Conservation (phyloP, 1,139 yeast species). For the Diutina scorzettiae region DNA sequence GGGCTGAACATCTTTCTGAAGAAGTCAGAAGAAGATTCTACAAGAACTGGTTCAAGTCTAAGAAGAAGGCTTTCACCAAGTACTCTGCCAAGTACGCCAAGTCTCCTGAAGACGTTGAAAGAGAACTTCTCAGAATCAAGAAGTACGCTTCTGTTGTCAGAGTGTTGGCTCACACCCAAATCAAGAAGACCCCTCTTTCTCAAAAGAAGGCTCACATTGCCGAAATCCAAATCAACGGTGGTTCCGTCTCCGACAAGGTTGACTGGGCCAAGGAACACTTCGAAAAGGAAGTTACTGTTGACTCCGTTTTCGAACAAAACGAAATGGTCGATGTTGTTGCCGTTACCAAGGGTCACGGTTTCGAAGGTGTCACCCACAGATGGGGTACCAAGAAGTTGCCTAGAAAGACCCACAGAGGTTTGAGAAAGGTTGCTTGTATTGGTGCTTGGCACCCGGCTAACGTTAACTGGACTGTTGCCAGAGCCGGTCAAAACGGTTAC, state of each 20-base stretch:
- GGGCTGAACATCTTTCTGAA: conserved; percentile 99
- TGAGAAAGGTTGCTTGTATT: conserved; percentile 99
- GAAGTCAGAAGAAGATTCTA: conserved; percentile 99
- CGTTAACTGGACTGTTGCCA: conserved; percentile 99
- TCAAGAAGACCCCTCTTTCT: conserved; percentile 97
- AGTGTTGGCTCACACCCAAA: conserved; percentile 98
- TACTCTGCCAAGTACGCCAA: conserved; percentile 97
- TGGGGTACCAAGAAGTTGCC: conserved; percentile 99
- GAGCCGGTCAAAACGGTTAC: conserved; percentile 99
- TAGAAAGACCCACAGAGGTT: conserved; percentile 99
- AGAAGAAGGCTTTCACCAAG: conserved; percentile 99
- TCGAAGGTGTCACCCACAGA: conserved; percentile 99
- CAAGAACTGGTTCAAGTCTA: conserved; percentile 99
- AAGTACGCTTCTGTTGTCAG: conserved; percentile 98
- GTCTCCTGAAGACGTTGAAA: conserved; percentile 80
- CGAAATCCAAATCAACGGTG: conserved; percentile 99
- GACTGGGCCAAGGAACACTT: conserved; percentile 99
- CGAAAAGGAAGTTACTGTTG: conserved; percentile 95
- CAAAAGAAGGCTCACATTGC: conserved; percentile 99
- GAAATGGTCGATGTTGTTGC: conserved; percentile 98
- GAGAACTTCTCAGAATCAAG: conserved; percentile 96
- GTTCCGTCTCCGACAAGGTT: conserved; percentile 94
- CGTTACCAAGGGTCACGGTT: conserved; percentile 99
- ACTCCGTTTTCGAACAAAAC: conserved; percentile 94
- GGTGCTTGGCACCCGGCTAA: conserved; percentile 99